Percentiles rank a stretch among this genome's conserved stretches.
phyloP scores from a whole-genome alignment of 495 filamentous ascomycete species.

The Neurospora sp. region DNA sequence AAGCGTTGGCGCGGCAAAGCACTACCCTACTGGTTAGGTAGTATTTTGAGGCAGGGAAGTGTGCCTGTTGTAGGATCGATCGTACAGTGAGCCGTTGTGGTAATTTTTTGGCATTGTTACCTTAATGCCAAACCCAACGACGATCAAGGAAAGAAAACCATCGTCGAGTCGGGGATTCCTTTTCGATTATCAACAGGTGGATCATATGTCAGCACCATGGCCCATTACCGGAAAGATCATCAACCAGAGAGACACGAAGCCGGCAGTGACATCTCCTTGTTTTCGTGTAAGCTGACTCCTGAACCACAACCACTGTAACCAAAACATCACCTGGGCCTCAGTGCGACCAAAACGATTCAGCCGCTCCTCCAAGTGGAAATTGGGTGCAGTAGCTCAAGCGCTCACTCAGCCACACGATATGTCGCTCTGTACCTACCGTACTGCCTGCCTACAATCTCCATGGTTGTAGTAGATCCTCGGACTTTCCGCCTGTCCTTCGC shows the following conservation, averaged over 20 bases:
- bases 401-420: background rate
- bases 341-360: background rate
- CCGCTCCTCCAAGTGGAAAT: background rate
- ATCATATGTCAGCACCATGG: background rate
- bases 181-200: background rate
- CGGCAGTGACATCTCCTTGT: background rate
- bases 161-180: background rate
- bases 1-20: background rate
- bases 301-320: background rate
- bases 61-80: background rate
- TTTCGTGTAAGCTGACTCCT: background rate
- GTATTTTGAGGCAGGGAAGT: background rate
- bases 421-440: background rate
- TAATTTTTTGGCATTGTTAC: background rate
- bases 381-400: background rate
- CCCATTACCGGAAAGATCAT: background rate
- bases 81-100: background rate
- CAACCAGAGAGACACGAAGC: background rate
- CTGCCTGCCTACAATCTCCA: background rate
- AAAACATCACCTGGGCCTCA: background rate
- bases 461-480: background rate
- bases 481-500: background rate
- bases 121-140: background rate
- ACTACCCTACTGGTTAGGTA: background rate
- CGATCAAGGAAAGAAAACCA: background rate